A percentile compares a stretch with the other conserved stretches of the same genome.
These are phyloP conservation scores for Elsinoe necatrix DNA, from an alignment of 2,329 filamentous ascomycete species.

Conservation along the genomic window DNA sequence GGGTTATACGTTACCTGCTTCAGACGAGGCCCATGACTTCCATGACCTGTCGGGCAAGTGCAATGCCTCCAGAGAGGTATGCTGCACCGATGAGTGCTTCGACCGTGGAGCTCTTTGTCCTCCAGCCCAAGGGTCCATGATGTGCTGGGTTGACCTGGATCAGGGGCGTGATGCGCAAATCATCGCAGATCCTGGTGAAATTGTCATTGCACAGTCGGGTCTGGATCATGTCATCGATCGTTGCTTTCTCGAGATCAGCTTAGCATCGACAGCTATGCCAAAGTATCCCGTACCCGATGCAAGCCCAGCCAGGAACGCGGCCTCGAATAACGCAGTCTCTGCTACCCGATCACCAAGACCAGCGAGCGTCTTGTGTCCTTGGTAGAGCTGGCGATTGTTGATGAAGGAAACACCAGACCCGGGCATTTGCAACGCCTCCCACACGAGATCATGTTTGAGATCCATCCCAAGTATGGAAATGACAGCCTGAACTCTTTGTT, in stretches of 20 bases:
- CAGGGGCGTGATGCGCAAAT: not conserved
- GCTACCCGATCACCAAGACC: not conserved
- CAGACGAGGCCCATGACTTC: not conserved
- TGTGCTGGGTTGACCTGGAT: constrained; percentile 5
- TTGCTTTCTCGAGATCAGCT: not conserved
- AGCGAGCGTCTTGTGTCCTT: not conserved
- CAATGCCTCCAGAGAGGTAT: not conserved
- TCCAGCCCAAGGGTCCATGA: not conserved
- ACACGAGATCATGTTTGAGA: not conserved
- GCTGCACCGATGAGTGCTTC: constrained; percentile 10
- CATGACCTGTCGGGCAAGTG: not conserved
- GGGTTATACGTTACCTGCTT: constrained; percentile 2
- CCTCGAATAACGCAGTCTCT: not conserved
- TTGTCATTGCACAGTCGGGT: not conserved
- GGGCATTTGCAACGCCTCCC: constrained; percentile 9
- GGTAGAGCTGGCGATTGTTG: not conserved
- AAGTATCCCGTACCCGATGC: not conserved
- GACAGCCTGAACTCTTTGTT: not conserved
- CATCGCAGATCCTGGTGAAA: not conserved
- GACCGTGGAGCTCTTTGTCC: not conserved
- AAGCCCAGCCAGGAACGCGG: not conserved
- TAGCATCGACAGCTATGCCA: not conserved
- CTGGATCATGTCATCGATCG: not conserved
- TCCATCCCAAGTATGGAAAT: not conserved
- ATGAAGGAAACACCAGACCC: not conserved